Evolutionary conservation across 78 protist genomes (phyloP).

Genomic region (Dictyostelium discoideum): DNA sequence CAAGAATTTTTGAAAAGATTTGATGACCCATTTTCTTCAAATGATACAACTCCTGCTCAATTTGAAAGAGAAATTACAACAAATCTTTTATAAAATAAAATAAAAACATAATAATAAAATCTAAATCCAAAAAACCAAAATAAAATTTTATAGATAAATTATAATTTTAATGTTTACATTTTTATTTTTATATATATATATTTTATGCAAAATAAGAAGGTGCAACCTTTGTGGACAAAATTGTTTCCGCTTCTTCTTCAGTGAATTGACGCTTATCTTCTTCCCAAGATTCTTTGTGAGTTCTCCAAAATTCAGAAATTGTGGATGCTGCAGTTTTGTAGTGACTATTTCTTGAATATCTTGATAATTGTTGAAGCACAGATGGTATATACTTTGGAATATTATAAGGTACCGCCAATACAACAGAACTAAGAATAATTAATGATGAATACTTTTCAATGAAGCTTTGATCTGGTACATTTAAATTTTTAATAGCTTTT

Average conservation of each 20-base stretch:
- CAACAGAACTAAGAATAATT: constrained; percentile 11
- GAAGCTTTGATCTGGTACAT: neutral
- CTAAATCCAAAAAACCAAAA: neutral
- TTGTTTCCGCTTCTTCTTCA: constrained; percentile 44
- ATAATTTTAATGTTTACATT: neutral
- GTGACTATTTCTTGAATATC: neutral
- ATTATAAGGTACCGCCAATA: constrained; percentile 44
- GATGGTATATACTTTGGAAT: constrained; percentile 63
- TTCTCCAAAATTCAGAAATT: constrained; percentile 66
- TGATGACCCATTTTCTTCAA: neutral
- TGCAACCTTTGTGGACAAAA: constrained; percentile 28
- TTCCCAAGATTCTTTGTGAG: constrained; percentile 67
- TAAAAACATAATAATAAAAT: neutral
- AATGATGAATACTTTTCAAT: constrained; percentile 26
- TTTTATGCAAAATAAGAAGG: constrained; percentile 69
- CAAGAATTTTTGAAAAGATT: neutral
- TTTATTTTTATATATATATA: neutral
- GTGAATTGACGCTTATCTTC: constrained; percentile 52
- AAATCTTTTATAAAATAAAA: neutral
- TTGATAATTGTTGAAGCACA: constrained; percentile 20
- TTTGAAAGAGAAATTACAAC: constrained; percentile 19
- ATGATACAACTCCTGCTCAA: neutral
- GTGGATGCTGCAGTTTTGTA: constrained; percentile 19
- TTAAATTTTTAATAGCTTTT: neutral
- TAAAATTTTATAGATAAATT: no score